Percentiles rank a stretch among this genome's conserved stretches.
These are phyloP conservation scores for Leccinum huronense DNA, from an alignment of 1,284 basidiomycete genomes.

Conservation along the genomic window DNA sequence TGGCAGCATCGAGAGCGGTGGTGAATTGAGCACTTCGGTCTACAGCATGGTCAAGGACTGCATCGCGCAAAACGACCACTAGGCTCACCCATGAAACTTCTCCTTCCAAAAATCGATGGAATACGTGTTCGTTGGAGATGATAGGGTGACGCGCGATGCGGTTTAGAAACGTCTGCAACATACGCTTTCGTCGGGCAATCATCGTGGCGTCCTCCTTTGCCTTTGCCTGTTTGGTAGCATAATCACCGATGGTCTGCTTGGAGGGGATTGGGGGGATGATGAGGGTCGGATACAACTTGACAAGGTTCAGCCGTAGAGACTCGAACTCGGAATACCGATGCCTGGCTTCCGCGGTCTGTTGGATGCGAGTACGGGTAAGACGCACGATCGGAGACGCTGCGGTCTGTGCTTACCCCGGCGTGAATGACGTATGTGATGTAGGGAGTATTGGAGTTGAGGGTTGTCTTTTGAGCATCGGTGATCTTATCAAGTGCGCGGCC, in stretches of 20 bases:
- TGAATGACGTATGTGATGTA: constrained; percentile 96
- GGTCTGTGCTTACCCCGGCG: constrained; percentile 64
- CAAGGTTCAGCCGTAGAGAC: constrained; percentile 81
- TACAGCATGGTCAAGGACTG: constrained; percentile 34
- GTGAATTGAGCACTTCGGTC: constrained; percentile 89
- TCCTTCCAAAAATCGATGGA: constrained; percentile 93
- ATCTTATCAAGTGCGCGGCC: constrained; percentile 55
- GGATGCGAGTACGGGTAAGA: constrained; percentile 13
- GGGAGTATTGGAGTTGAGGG: constrained; percentile 78
- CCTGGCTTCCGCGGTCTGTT: constrained; percentile 76
- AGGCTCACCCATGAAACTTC: constrained; percentile 87
- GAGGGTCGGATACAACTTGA: constrained; percentile 90
- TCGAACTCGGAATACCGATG: constrained; percentile 99
- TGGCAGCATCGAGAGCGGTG: constrained; percentile 85
- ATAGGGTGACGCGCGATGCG: constrained; percentile 89
- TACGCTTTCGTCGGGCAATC: constrained; percentile 89
- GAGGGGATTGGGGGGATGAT: constrained; percentile 98
- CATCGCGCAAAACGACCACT: constrained; percentile 3
- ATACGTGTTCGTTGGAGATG: constrained; percentile 90
- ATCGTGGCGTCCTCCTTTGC: constrained; percentile 95
- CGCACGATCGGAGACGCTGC: not conserved
- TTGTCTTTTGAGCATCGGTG: constrained; percentile 93
- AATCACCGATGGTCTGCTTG: constrained; percentile 94
- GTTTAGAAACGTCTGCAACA: constrained; percentile 95
- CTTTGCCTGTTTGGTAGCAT: constrained; percentile 95